phyloP scores from a whole-genome alignment of 495 filamentous ascomycete species.

The Penicillium angulare region DNA sequence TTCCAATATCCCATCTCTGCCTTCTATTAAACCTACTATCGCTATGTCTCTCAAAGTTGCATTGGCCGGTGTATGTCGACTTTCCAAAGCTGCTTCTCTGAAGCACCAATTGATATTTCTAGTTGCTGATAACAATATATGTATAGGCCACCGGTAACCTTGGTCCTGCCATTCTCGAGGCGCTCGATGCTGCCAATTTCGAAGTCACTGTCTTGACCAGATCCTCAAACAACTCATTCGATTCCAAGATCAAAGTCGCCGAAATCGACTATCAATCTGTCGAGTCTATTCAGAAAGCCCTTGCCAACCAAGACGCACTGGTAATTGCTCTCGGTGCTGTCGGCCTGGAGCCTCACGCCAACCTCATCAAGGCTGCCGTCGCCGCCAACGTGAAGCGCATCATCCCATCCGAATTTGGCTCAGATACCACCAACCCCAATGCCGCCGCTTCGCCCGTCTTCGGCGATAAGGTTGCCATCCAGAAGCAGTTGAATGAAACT shows the following conservation, averaged over 20 bases:
- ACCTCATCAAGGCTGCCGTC: slow-evolving; percentile 59
- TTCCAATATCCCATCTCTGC: no score
- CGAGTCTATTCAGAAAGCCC: slow-evolving; percentile 9
- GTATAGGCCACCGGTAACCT: slow-evolving; percentile 8
- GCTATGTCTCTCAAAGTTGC: not conserved
- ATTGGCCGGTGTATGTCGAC: not conserved
- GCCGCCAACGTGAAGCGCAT: slow-evolving; percentile 60
- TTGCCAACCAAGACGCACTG: slow-evolving; percentile 26
- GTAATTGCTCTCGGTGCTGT: not conserved
- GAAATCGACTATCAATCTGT: slow-evolving; percentile 16
- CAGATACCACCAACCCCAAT: slow-evolving; percentile 42
- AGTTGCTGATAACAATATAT: not conserved
- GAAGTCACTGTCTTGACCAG: slow-evolving; percentile 7
- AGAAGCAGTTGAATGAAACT: slow-evolving; percentile 48
- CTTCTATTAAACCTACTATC: not conserved
- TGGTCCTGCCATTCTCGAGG: slow-evolving; percentile 6
- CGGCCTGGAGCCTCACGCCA: slow-evolving; percentile 27
- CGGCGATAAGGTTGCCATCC: slow-evolving; percentile 43
- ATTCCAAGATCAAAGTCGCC: slow-evolving; percentile 6
- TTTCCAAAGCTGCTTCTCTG: no score
- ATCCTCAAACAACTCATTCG: slow-evolving; percentile 8
- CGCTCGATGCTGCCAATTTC: not conserved
- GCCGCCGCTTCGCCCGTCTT: slow-evolving; percentile 35
- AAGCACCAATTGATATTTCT: not conserved
- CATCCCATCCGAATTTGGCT: slow-evolving; percentile 63